Conservation (phyloP, 2,329 filamentous ascomycete genomes). For the Dothistroma pini region DNA sequence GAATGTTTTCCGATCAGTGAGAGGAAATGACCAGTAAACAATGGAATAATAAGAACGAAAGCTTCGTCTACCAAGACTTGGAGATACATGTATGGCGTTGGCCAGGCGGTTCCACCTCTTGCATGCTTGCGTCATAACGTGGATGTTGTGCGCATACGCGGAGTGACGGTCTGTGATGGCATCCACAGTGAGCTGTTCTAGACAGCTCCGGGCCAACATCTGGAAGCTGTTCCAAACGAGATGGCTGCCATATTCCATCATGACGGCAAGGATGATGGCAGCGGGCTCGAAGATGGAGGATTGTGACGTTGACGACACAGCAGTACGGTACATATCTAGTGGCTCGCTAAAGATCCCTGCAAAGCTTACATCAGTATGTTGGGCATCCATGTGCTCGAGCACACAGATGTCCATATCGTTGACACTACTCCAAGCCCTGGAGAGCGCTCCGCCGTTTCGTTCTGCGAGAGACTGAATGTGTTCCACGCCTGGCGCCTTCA, state of each 20-base stretch:
- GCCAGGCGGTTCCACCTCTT: not conserved
- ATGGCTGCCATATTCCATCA: not conserved
- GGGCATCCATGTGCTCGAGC: not conserved
- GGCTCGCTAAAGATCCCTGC: not conserved
- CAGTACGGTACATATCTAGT: not conserved
- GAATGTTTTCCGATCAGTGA: not conserved
- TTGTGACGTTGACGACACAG: not conserved
- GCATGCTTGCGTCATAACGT: slow-evolving; percentile 4
- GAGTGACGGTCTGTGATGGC: not conserved
- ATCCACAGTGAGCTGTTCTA: not conserved
- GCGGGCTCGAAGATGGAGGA: not conserved
- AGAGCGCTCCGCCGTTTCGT: no score
- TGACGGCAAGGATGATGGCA: not conserved
- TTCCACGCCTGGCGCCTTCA: no score
- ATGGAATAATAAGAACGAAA: no score
- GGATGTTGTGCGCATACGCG: not conserved
- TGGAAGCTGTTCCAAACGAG: not conserved
- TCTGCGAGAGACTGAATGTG: no score
- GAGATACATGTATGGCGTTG: not conserved
- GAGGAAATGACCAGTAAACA: no score
- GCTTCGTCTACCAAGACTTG: not conserved
- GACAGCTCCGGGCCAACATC: not conserved
- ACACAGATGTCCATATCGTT: no score
- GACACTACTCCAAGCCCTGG: no score
- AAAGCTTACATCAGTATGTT: not conserved